Percentiles rank a stretch among this genome's conserved stretches.
Evolutionary conservation across 2,329 filamentous ascomycete species (phyloP).

Genomic region (Aspergillus vadensis): DNA sequence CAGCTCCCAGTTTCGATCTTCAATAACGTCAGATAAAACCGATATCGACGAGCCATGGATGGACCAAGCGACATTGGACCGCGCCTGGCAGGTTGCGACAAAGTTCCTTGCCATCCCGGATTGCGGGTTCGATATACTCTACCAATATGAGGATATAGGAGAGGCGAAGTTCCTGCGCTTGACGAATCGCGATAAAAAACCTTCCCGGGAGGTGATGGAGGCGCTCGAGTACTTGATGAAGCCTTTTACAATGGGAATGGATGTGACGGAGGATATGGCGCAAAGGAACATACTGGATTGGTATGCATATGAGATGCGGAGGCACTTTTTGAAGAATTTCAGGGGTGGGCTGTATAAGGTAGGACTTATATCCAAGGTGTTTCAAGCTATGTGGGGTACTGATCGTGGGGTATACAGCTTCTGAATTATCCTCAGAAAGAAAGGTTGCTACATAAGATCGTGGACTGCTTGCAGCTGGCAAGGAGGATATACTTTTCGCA

Average conservation of each 20-base stretch:
- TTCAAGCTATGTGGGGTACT: not conserved
- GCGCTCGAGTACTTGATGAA: conserved; percentile 37
- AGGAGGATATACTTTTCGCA: conserved; percentile 43
- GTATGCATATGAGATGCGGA: conserved; percentile 47
- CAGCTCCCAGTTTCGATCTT: conserved; percentile 7
- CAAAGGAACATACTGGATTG: conserved; percentile 41
- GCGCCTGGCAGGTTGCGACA: conserved; percentile 46
- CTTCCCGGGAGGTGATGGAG: conserved; percentile 33
- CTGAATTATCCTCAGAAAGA: conserved; percentile 27
- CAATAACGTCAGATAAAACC: conserved; percentile 8
- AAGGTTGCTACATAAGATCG: conserved; percentile 32
- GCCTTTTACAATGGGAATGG: conserved; percentile 21
- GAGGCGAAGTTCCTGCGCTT: conserved; percentile 31
- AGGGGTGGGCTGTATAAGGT: conserved; percentile 38
- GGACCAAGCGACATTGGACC: conserved; percentile 41
- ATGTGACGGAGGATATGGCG: conserved; percentile 17
- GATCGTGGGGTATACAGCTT: conserved; percentile 23
- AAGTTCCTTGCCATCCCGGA: conserved; percentile 43
- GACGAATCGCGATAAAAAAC: conserved; percentile 34
- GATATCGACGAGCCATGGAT: conserved; percentile 19
- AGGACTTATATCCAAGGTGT: not conserved
- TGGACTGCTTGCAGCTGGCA: conserved; percentile 39
- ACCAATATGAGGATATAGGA: conserved; percentile 25
- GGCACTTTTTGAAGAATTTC: conserved; percentile 47
- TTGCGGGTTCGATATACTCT: conserved; percentile 34